Evolutionary conservation across 352 stramenopile species (phyloP).

Genomic region (Globisporangium iwayamae): DNA sequence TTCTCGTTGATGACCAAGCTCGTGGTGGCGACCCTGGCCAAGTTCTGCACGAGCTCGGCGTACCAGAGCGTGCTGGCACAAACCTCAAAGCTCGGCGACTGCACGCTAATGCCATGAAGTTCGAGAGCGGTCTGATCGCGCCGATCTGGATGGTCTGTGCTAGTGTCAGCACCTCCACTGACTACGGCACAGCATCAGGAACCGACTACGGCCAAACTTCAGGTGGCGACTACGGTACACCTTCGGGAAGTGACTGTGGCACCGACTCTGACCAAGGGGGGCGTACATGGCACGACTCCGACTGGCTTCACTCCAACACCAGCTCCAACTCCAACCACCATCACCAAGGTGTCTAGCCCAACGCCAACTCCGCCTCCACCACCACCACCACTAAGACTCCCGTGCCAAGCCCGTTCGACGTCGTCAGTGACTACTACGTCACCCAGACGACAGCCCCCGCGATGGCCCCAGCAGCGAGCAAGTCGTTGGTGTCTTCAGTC

Average conservation of each 20-base stretch:
- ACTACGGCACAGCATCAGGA: not conserved
- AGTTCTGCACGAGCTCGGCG: constrained; percentile 21
- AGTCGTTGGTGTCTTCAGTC: not conserved
- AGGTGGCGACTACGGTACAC: too few relatives aligned
- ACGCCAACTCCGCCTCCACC: too few relatives aligned
- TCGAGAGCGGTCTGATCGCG: constrained; percentile 19
- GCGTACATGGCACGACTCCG: too few relatives aligned
- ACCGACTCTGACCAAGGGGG: too few relatives aligned
- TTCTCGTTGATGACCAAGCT: constrained; percentile 15
- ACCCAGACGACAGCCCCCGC: not conserved
- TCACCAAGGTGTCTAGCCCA: too few relatives aligned
- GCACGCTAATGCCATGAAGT: constrained; percentile 17
- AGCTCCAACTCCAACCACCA: too few relatives aligned
- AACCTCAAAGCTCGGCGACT: constrained; percentile 23
- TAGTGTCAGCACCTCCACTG: not conserved
- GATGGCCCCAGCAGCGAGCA: not conserved
- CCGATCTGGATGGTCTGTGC: constrained; percentile 11
- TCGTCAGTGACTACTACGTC: too few relatives aligned
- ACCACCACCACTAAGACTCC: too few relatives aligned
- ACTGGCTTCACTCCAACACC: too few relatives aligned
- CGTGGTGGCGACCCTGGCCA: constrained; percentile 10
- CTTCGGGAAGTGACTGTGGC: too few relatives aligned
- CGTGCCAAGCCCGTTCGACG: too few relatives aligned
- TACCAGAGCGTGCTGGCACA: constrained; percentile 18
- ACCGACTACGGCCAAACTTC: too few relatives aligned